A percentile compares a stretch with the other conserved stretches of the same genome.
These are phyloP conservation scores for Plasmodium gaboni DNA, from an alignment of 169 alveolate species.

Conservation along the genomic window DNA sequence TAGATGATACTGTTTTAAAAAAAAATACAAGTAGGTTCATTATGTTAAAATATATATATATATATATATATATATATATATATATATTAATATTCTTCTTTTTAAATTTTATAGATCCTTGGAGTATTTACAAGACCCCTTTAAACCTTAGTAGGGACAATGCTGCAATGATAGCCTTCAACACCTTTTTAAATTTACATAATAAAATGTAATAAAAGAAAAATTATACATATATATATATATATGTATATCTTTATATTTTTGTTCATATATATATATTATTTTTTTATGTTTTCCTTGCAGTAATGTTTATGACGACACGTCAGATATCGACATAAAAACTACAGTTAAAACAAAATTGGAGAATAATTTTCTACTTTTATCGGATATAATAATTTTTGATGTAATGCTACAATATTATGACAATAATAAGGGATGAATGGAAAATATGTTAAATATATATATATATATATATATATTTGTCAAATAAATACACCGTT, in stretches of 20 bases:
- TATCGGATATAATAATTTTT: constrained; percentile 66
- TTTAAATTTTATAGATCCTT: constrained; percentile 21
- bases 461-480: too few species aligned
- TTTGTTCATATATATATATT: neutral
- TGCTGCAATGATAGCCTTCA: constrained; percentile 65
- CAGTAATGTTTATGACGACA: constrained; percentile 40
- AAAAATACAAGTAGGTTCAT: constrained; percentile 11
- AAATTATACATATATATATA: neutral
- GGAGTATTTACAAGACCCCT: constrained; percentile 67
- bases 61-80: neutral
- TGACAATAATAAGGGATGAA: constrained; percentile 3
- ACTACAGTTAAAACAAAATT: constrained; percentile 39
- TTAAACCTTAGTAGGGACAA: constrained; percentile 60
- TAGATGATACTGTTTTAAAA: constrained; percentile 10
- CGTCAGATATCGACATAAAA: constrained; percentile 41
- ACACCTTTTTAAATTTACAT: constrained; percentile 52
- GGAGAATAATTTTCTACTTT: constrained; percentile 56
- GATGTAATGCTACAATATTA: constrained; percentile 42
- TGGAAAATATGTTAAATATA: too few species aligned
- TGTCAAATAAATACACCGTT: too few species aligned
- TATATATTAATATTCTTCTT: neutral
- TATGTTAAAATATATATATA: neutral
- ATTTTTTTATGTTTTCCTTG: neutral
- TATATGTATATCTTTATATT: neutral
- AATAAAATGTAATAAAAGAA: constrained; percentile 25